These are phyloP conservation scores for Amoebophrya sp. DNA, from an alignment of 169 alveolate genomes.

Conservation along the genomic window DNA sequence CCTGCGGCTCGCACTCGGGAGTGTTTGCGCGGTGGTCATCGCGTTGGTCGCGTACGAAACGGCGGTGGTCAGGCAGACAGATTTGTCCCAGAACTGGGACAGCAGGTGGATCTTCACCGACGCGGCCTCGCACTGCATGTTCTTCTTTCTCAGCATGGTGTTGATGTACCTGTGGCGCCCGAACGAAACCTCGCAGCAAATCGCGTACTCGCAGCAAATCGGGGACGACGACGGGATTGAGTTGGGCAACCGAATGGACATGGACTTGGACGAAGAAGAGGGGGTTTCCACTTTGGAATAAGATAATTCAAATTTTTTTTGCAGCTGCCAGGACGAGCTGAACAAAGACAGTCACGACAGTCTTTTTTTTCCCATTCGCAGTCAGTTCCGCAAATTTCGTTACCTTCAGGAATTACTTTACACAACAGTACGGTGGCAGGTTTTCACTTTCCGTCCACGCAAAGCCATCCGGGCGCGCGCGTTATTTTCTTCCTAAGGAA, in stretches of 20 bases:
- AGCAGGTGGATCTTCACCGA: background rate
- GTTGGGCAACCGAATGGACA: background rate
- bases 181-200: background rate
- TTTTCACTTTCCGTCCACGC: too few relatives aligned
- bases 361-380: too few relatives aligned
- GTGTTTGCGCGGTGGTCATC: background rate
- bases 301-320: too few relatives aligned
- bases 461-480: too few relatives aligned
- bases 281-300: too few relatives aligned
- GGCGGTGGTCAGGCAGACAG: background rate
- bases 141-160: slow-evolving; percentile 7
- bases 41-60: background rate
- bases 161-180: background rate
- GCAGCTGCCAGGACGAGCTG: too few relatives aligned
- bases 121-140: background rate
- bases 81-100: background rate
- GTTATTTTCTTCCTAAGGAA: too few relatives aligned
- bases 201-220: background rate
- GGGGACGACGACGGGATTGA: background rate
- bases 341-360: too few relatives aligned
- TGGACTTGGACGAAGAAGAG: background rate
- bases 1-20: background rate
- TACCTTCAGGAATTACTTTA: too few relatives aligned
- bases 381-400: too few relatives aligned
- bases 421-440: too few relatives aligned